These are phyloP conservation scores for Sicyos edulis DNA, from an alignment of 306 rosid species.

Conservation along the genomic window DNA sequence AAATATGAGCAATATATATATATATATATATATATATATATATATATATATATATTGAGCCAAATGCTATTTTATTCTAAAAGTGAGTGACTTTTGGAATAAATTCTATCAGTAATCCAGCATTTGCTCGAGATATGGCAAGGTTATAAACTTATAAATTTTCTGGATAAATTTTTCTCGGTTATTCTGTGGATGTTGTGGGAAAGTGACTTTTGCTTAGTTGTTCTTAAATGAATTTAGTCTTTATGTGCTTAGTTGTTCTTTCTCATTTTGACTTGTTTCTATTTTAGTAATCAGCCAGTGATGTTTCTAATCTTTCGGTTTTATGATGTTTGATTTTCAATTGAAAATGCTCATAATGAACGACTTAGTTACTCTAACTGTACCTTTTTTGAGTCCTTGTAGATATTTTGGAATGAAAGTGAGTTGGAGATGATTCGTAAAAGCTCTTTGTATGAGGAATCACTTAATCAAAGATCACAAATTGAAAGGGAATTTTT, in stretches of 20 bases:
- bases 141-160: background rate
- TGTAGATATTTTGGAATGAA: slow-evolving; percentile 63
- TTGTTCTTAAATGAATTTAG: background rate
- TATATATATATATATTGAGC: slow-evolving; percentile 2
- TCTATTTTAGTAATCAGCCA: background rate
- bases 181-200: background rate
- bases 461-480: slow-evolving; percentile 51
- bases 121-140: background rate
- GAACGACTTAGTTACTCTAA: slow-evolving; percentile 7
- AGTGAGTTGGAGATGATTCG: slow-evolving; percentile 70
- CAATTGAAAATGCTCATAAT: background rate
- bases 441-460: slow-evolving; percentile 51
- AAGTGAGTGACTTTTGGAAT: slow-evolving; percentile 9
- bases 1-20: background rate
- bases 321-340: background rate
- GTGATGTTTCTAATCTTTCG: background rate
- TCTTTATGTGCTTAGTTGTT: background rate
- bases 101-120: background rate
- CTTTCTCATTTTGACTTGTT: background rate
- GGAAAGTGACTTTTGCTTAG: background rate
- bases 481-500: slow-evolving; percentile 50
- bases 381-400: slow-evolving; percentile 15
- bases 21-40: too few species aligned
- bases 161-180: background rate
- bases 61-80: background rate